phyloP scores from a whole-genome alignment of 2,329 filamentous ascomycete species.

The Ophiostoma sp. region DNA sequence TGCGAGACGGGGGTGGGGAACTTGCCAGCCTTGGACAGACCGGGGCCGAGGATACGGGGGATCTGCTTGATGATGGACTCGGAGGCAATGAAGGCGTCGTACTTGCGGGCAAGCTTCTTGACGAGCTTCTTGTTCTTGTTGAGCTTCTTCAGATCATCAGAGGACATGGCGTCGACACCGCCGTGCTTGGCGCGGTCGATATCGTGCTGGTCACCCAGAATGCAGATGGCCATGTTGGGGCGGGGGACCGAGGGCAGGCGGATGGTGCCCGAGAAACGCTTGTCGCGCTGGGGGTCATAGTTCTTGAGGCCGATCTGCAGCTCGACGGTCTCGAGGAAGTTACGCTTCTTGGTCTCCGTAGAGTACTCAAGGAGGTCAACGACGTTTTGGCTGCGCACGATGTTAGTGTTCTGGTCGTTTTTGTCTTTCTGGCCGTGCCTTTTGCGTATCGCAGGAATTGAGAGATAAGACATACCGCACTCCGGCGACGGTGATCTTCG shows the following conservation, averaged over 20 bases:
- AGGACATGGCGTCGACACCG: slow-evolving; percentile 95
- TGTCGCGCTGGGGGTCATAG: slow-evolving; percentile 99
- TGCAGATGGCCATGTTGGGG: slow-evolving; percentile 47
- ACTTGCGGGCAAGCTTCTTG: slow-evolving; percentile 99
- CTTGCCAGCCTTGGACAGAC: slow-evolving; percentile 99
- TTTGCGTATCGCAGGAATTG: background rate
- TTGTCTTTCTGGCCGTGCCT: background rate
- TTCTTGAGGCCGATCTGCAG: slow-evolving; percentile 81
- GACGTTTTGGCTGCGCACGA: slow-evolving; percentile 64
- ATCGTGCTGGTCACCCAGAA: slow-evolving; percentile 78
- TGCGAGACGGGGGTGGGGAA: slow-evolving; percentile 99
- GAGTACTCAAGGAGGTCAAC: slow-evolving; percentile 93
- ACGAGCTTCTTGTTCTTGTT: slow-evolving; percentile 99
- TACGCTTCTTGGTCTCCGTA: slow-evolving; percentile 86
- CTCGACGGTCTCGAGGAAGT: slow-evolving; percentile 64
- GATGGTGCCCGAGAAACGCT: slow-evolving; percentile 99
- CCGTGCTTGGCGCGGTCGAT: slow-evolving; percentile 99
- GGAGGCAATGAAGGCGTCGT: slow-evolving; percentile 98
- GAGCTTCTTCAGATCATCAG: slow-evolving; percentile 99
- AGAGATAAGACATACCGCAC: slow-evolving; percentile 31
- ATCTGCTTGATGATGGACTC: slow-evolving; percentile 99
- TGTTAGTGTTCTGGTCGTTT: slow-evolving; percentile 16
- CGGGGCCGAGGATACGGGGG: slow-evolving; percentile 96
- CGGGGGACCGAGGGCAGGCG: slow-evolving; percentile 87
- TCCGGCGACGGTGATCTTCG: slow-evolving; percentile 48